phyloP scores from a whole-genome alignment of 169 alveolate species.

The Theileria annulata region DNA sequence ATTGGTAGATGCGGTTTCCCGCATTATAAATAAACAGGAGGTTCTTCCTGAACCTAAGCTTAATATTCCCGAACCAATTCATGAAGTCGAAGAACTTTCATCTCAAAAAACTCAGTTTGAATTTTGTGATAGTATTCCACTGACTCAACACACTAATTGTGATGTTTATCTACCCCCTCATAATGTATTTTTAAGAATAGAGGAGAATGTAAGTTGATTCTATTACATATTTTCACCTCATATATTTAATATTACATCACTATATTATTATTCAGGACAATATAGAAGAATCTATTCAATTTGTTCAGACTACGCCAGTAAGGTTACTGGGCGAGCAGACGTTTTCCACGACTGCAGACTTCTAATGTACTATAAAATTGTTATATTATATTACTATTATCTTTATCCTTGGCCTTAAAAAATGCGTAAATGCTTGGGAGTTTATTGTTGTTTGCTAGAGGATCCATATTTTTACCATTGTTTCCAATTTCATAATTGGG shows the following conservation, averaged over 20 bases:
- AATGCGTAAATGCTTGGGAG: neutral
- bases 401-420: neutral
- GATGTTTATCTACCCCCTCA: slow-evolving; percentile 14
- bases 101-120: slow-evolving; percentile 28
- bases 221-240: neutral
- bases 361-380: slow-evolving; percentile 26
- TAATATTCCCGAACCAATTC: neutral
- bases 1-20: neutral
- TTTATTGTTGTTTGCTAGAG: neutral
- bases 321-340: slow-evolving; percentile 40
- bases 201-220: slow-evolving; percentile 36
- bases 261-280: slow-evolving; percentile 37
- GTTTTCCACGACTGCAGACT: slow-evolving; percentile 56
- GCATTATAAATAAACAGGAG: neutral
- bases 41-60: neutral
- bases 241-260: neutral
- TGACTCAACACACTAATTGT: neutral
- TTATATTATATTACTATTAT: neutral
- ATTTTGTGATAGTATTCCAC: slow-evolving; percentile 3
- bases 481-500: too few species aligned
- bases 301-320: slow-evolving; percentile 60
- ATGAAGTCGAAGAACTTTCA: neutral
- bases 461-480: too few species aligned
- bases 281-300: slow-evolving; percentile 55
- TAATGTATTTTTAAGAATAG: slow-evolving; percentile 29